Evolutionary conservation across 768 basidiomycete species (phyloP).

Genomic region (Auricularia sp.): DNA sequence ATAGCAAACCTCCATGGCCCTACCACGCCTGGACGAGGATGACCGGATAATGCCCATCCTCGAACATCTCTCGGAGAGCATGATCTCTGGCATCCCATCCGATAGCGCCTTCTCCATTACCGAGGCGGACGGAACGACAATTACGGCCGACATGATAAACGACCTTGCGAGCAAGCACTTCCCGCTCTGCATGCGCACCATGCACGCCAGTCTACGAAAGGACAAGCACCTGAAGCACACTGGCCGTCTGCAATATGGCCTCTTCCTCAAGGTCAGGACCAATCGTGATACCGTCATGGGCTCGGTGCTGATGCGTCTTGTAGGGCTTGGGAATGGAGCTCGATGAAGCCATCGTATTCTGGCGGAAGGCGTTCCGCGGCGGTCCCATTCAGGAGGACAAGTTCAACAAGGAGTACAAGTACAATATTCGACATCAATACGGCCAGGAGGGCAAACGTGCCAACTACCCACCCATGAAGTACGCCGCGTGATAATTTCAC

Average conservation of each 20-base stretch:
- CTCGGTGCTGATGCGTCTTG: not conserved
- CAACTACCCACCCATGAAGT: slow-evolving; percentile 92
- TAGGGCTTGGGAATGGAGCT: slow-evolving; percentile 88
- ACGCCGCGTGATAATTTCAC: slow-evolving; percentile 10
- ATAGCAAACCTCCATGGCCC: slow-evolving; percentile 73
- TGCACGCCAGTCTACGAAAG: slow-evolving; percentile 67
- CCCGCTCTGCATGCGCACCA: slow-evolving; percentile 89
- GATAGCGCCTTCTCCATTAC: slow-evolving; percentile 44
- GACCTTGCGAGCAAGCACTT: slow-evolving; percentile 79
- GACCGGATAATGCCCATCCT: slow-evolving; percentile 82
- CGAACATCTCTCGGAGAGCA: slow-evolving; percentile 85
- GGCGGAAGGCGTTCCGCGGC: slow-evolving; percentile 71
- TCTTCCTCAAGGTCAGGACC: slow-evolving; percentile 80
- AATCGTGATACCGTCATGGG: not conserved
- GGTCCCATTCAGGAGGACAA: slow-evolving; percentile 74
- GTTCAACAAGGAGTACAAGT: slow-evolving; percentile 96
- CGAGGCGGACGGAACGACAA: slow-evolving; percentile 47
- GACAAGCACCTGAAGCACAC: slow-evolving; percentile 89
- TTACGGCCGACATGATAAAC: slow-evolving; percentile 93
- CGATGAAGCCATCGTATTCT: slow-evolving; percentile 89
- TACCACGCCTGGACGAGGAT: slow-evolving; percentile 92
- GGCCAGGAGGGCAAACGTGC: slow-evolving; percentile 91
- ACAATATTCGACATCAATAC: slow-evolving; percentile 93
- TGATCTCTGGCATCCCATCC: slow-evolving; percentile 81
- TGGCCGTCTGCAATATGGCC: slow-evolving; percentile 80